Percentiles rank a stretch among this genome's conserved stretches.
Evolutionary conservation across 352 stramenopile species (phyloP).

Genomic region (Phytopythium litorale): DNA sequence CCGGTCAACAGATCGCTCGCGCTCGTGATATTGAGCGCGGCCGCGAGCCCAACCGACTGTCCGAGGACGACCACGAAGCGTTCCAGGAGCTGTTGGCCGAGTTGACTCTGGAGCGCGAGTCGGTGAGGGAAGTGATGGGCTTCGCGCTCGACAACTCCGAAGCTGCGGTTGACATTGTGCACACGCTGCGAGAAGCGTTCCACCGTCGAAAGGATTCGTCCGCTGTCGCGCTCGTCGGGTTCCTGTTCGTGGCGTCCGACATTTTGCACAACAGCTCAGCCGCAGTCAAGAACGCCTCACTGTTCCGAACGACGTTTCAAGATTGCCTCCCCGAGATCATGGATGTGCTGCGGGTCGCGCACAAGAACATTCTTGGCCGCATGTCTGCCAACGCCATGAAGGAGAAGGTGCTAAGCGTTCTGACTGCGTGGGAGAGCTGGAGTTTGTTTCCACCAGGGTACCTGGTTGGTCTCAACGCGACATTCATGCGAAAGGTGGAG

Average conservation of each 20-base stretch:
- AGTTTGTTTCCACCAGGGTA: slow-evolving; percentile 73
- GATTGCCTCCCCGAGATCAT: slow-evolving; percentile 75
- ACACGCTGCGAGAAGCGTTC: slow-evolving; percentile 44
- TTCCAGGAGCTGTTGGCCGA: slow-evolving; percentile 38
- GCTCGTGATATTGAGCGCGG: slow-evolving; percentile 63
- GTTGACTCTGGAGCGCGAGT: slow-evolving; percentile 63
- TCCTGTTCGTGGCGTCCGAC: slow-evolving; percentile 84
- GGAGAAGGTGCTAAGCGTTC: slow-evolving; percentile 72
- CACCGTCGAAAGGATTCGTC: slow-evolving; percentile 24
- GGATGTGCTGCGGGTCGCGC: slow-evolving; percentile 38
- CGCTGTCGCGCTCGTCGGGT: slow-evolving; percentile 46
- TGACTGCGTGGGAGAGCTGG: slow-evolving; percentile 77
- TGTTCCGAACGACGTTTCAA: slow-evolving; percentile 87
- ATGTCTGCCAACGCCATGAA: slow-evolving; percentile 83
- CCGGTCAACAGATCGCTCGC: slow-evolving; percentile 68
- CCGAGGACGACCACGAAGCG: slow-evolving; percentile 46
- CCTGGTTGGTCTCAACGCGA: slow-evolving; percentile 76
- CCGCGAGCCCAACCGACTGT: slow-evolving; percentile 45
- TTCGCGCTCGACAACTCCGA: slow-evolving; percentile 82
- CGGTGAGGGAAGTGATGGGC: slow-evolving; percentile 69
- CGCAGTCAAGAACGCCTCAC: slow-evolving; percentile 84
- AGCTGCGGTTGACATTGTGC: slow-evolving; percentile 62
- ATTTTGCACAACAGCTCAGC: slow-evolving; percentile 90
- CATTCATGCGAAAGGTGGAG: slow-evolving; percentile 71
- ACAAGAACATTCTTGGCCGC: slow-evolving; percentile 55